Conservation (phyloP, 2,329 filamentous ascomycete genomes). For the Chalaropsis ovoidea region DNA sequence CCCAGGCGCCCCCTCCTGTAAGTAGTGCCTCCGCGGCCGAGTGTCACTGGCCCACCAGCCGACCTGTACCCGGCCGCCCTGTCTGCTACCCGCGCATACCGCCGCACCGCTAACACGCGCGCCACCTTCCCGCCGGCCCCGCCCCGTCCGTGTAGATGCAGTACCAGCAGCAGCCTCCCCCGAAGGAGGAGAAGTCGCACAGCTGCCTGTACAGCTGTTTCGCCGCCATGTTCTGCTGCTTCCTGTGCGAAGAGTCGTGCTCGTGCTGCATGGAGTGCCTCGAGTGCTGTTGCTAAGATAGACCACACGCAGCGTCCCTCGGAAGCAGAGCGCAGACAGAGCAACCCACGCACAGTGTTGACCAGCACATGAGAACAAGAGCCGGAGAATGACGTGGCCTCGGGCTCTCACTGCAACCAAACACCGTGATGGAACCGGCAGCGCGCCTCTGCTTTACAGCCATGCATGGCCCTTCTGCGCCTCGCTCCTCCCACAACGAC, state of each 20-base stretch:
- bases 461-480: too few species aligned
- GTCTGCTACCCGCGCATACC: neutral
- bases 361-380: too few species aligned
- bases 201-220: slow-evolving; percentile 38
- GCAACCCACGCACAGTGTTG: too few species aligned
- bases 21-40: neutral
- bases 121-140: neutral
- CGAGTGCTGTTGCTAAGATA: slow-evolving; percentile 34
- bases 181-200: slow-evolving; percentile 35
- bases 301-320: neutral
- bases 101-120: neutral
- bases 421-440: too few species aligned
- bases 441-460: too few species aligned
- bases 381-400: too few species aligned
- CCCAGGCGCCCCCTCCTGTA: neutral
- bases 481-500: too few species aligned
- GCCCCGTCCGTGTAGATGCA: slow-evolving; percentile 30
- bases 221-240: slow-evolving; percentile 38
- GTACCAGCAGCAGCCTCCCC: slow-evolving; percentile 32
- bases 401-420: too few species aligned
- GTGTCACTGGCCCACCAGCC: too few species aligned
- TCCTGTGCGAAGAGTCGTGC: slow-evolving; percentile 38
- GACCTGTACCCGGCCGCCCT: neutral
- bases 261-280: slow-evolving; percentile 38
- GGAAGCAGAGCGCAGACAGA: neutral